A percentile compares a stretch with the other conserved stretches of the same genome.
These are phyloP conservation scores for Suillus subluteus DNA, from an alignment of 768 basidiomycete species.

Conservation along the genomic window DNA sequence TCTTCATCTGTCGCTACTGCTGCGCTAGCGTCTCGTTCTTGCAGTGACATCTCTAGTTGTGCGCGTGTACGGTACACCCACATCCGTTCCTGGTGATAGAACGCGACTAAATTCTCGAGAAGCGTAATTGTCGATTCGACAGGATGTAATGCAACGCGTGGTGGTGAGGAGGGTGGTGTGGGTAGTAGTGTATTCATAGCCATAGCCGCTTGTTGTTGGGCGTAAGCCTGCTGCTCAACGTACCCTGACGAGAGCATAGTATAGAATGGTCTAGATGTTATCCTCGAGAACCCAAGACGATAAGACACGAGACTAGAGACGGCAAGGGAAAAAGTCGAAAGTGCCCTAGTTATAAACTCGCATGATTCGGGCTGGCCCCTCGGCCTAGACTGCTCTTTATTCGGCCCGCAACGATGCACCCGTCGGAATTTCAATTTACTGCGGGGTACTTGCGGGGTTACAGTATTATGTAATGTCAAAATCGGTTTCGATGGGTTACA, in stretches of 20 bases:
- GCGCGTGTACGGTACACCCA: conserved; percentile 73
- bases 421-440: conserved; percentile 13
- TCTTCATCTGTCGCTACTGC: not conserved
- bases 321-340: not conserved
- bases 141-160: conserved; percentile 35
- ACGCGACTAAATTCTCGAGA: conserved; percentile 65
- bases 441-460: conserved; percentile 10
- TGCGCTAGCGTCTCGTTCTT: conserved; percentile 22
- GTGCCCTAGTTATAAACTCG: conserved; percentile 5
- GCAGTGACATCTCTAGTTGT: conserved; percentile 53
- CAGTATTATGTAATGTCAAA: not conserved
- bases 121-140: conserved; percentile 55
- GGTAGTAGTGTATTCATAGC: conserved; percentile 39
- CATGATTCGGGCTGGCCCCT: not conserved
- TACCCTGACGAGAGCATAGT: conserved; percentile 75
- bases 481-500: not conserved
- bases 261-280: not conserved
- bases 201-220: conserved; percentile 29
- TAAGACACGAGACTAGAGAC: not conserved
- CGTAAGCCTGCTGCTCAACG: conserved; percentile 27
- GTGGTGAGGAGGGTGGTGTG: conserved; percentile 38
- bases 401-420: not conserved
- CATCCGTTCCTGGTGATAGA: conserved; percentile 72
- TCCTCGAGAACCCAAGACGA: not conserved
- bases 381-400: not conserved